Evolutionary conservation across 2,329 filamentous ascomycete species (phyloP), one percentile per base, ranked within the genome.

Genomic region (Chrysosphaeria jannelii): DNA sequence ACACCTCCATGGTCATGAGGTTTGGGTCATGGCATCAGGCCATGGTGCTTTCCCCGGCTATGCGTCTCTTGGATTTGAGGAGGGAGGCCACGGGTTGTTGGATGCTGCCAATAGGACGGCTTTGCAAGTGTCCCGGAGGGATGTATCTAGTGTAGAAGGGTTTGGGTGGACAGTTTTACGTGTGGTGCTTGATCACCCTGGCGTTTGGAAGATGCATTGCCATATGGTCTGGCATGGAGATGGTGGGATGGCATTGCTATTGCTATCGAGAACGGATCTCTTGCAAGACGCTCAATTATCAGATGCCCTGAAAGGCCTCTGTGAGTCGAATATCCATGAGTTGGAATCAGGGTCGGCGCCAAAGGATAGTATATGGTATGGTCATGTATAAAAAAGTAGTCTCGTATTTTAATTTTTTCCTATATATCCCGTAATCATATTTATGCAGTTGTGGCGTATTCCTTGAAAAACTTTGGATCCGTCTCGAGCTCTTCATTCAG

Each of bases 401-500:
- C 17, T 14, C 14, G 5, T 14, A 18, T 12, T 19, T 10, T 23
- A 14, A 8, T 14, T 13, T 23, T 25, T 5, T 17, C 22, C 6
- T 20, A 5, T 10, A 6, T 26, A 8, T 20, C 13, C 2, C 8
- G 7, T 22, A 9, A 10, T 10, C 4, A 9, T 19, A 6, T 18
- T 22, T n/a, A 25, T 10, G 24, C 22, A 35, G 50, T 50, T 25
- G 63, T 54, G 33, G 55, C 62, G 42, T 74, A 85, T 19, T 68
- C 57, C 33, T 59, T 62, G 36, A 97, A 55, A 46, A 91, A 93
- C 20, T 78, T 66, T 1, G 66, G 55, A 39, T 91, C 61, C 36
- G 66, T 76, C 30, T 70, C 63, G 24, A 93, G 57, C 43, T 93
- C 85, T 43, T 97, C 85, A 46, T 88, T 89, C 38, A n/a, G n/a